Percentiles rank a stretch among this genome's conserved stretches.
phyloP scores from a whole-genome alignment of 805 yeast species.

The Isabelozyma heimii region DNA sequence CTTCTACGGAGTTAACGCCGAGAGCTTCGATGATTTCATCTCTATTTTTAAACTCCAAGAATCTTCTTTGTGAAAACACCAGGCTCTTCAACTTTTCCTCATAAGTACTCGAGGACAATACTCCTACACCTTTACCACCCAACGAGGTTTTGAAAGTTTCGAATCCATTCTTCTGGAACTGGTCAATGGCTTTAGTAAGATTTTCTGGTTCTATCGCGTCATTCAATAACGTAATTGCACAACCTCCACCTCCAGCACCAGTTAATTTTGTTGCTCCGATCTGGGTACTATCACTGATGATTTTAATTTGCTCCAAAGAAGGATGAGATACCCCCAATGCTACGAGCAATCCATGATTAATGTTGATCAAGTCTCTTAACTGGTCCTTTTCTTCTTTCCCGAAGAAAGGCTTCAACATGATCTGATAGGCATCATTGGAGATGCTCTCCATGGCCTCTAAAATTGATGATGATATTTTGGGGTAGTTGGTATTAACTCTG shows the following conservation, averaged over 20 bases:
- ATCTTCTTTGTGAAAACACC: conserved; percentile 28
- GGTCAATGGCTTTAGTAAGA: conserved; percentile 32
- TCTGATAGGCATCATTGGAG: conserved; percentile 67
- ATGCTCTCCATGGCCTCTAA: conserved; percentile 75
- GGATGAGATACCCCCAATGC: conserved; percentile 94
- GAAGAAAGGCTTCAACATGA: conserved; percentile 54
- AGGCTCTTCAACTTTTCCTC: conserved; percentile 7
- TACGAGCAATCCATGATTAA: conserved; percentile 85
- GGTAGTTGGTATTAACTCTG: conserved; percentile 47
- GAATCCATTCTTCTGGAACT: conserved; percentile 50
- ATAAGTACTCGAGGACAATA: conserved; percentile 18
- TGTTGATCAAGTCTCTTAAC: conserved; percentile 61
- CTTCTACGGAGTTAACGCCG: conserved; percentile 39
- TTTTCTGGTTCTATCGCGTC: conserved; percentile 36
- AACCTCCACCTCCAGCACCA: conserved; percentile 99
- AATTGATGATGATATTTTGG: conserved; percentile 55
- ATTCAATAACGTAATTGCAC: conserved; percentile 82
- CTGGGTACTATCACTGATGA: conserved; percentile 56
- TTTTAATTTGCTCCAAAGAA: conserved; percentile 71
- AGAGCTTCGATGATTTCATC: conserved; percentile 47
- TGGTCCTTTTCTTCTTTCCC: conserved; percentile 34
- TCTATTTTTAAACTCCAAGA: conserved; percentile 38
- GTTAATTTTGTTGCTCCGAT: conserved; percentile 91
- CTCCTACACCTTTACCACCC: conserved; percentile 90
- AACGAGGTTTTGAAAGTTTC: conserved; percentile 75